phyloP scores from a whole-genome alignment of 1,284 basidiomycete genomes.

The Moesziomyces globuligerus region DNA sequence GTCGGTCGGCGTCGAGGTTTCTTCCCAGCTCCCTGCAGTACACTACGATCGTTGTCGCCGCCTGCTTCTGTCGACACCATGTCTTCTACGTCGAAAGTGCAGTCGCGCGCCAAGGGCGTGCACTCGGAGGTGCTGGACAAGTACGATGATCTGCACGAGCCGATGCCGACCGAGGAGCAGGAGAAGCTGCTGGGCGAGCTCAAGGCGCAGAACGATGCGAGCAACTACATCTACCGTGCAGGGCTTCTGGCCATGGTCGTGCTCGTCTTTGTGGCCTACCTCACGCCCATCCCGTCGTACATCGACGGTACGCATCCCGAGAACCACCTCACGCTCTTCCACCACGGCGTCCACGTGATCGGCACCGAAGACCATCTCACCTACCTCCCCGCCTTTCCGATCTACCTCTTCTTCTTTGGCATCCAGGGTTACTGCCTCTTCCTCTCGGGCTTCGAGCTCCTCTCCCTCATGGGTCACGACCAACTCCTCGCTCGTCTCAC shows the following conservation, averaged over 20 bases:
- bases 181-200: conserved; percentile 53
- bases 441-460: conserved; percentile 43
- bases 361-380: conserved; percentile 63
- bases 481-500: conserved; percentile 8
- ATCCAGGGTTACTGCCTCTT: conserved; percentile 52
- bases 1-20: not conserved
- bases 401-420: conserved; percentile 60
- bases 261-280: conserved; percentile 54
- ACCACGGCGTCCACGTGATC: conserved; percentile 52
- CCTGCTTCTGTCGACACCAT: not conserved
- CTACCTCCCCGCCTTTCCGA: conserved; percentile 63
- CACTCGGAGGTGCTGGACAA: conserved; percentile 43
- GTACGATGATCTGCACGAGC: conserved; percentile 51
- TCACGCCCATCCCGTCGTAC: conserved; percentile 64
- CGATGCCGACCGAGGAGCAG: conserved; percentile 57
- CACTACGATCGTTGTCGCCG: not conserved
- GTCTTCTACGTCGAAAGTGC: conserved; percentile 13
- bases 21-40: not conserved
- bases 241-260: conserved; percentile 49
- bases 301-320: conserved; percentile 61
- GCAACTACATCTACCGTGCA: conserved; percentile 60
- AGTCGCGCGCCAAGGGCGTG: conserved; percentile 18
- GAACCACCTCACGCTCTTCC: conserved; percentile 62
- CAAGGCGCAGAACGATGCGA: conserved; percentile 53
- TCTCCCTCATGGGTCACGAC: conserved; percentile 49